Conservation (phyloP, 192 early-diverging fungal genomes). For the Coemansia sp. region DNA sequence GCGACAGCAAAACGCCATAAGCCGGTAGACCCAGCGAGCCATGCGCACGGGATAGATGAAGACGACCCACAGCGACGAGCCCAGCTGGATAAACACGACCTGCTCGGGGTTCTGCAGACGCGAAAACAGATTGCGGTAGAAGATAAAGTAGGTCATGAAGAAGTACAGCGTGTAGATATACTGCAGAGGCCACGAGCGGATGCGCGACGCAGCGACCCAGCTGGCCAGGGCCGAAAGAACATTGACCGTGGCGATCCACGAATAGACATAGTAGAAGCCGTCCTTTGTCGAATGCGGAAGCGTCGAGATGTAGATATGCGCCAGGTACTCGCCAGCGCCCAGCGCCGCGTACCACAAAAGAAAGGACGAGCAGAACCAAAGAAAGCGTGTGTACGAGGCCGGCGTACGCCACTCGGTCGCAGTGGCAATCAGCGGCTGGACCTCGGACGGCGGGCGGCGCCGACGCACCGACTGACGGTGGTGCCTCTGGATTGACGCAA, state of each 20-base stretch:
- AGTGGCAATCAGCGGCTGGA: conserved; percentile 59
- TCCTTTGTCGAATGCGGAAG: conserved; percentile 59
- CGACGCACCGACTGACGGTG: conserved; percentile 49
- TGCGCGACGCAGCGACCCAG: conserved; percentile 62
- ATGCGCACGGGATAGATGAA: conserved; percentile 72
- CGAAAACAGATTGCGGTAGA: conserved; percentile 75
- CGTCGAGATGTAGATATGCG: conserved; percentile 59
- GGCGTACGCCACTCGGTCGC: conserved; percentile 60
- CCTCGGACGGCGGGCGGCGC: conserved; percentile 44
- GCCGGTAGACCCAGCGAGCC: conserved; percentile 56
- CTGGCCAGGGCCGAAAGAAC: conserved; percentile 63
- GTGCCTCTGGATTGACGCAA: conserved; percentile 55
- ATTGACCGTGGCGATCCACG: conserved; percentile 69
- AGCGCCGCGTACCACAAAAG: conserved; percentile 66
- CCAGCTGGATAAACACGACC: conserved; percentile 64
- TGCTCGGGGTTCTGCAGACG: conserved; percentile 66
- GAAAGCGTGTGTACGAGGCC: conserved; percentile 66
- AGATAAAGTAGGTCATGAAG: conserved; percentile 79
- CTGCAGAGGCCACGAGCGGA: conserved; percentile 65
- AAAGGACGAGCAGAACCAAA: conserved; percentile 73
- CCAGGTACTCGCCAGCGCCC: conserved; percentile 66
- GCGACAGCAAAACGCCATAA: conserved; percentile 47
- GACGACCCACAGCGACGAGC: conserved; percentile 70
- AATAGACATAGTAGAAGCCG: conserved; percentile 68
- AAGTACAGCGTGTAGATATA: conserved; percentile 73